phyloP scores from a whole-genome alignment of 2,329 filamentous ascomycete species.

The Colletotrichum sp. region DNA sequence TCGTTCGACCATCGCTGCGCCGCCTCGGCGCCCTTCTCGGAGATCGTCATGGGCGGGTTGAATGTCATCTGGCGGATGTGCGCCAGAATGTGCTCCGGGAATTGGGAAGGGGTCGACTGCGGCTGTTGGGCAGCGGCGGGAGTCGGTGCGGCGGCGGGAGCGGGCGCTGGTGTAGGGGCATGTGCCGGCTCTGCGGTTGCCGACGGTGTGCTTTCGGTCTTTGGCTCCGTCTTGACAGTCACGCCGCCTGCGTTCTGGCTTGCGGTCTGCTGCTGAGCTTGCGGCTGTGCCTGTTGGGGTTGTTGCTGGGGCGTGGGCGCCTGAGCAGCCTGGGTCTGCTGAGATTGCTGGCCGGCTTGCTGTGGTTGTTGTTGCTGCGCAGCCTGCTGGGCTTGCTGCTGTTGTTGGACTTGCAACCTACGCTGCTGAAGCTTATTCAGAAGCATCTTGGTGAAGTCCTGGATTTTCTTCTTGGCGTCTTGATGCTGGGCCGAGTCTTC shows the following conservation, averaged over 20 bases:
- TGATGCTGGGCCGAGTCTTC: slow-evolving; percentile 54
- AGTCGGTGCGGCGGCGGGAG: slow-evolving; percentile 4
- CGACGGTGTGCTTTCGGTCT: slow-evolving; percentile 1
- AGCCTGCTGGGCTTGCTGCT: slow-evolving; percentile 31
- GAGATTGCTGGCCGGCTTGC: slow-evolving; percentile 18
- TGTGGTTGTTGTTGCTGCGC: slow-evolving; percentile 21
- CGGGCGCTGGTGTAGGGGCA: background rate
- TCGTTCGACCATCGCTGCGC: slow-evolving; percentile 53
- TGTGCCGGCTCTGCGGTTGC: slow-evolving; percentile 13
- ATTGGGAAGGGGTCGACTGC: slow-evolving; percentile 30
- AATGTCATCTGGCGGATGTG: slow-evolving; percentile 56
- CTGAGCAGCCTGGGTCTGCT: slow-evolving; percentile 16
- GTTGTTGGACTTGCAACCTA: slow-evolving; percentile 37
- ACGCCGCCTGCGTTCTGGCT: slow-evolving; percentile 3
- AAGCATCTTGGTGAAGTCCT: slow-evolving; percentile 66
- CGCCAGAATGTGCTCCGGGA: slow-evolving; percentile 49
- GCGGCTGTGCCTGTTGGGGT: slow-evolving; percentile 22
- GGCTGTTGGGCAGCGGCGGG: slow-evolving; percentile 15
- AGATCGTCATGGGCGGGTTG: slow-evolving; percentile 42
- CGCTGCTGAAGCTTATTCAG: slow-evolving; percentile 52
- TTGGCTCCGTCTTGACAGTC: slow-evolving; percentile 12
- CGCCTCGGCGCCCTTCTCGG: slow-evolving; percentile 48
- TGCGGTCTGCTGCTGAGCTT: slow-evolving; percentile 21
- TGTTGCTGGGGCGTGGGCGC: slow-evolving; percentile 27
- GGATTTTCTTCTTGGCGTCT: slow-evolving; percentile 61